Conservation (phyloP, 2,329 filamentous ascomycete species). For the Fusarium temperatum region DNA sequence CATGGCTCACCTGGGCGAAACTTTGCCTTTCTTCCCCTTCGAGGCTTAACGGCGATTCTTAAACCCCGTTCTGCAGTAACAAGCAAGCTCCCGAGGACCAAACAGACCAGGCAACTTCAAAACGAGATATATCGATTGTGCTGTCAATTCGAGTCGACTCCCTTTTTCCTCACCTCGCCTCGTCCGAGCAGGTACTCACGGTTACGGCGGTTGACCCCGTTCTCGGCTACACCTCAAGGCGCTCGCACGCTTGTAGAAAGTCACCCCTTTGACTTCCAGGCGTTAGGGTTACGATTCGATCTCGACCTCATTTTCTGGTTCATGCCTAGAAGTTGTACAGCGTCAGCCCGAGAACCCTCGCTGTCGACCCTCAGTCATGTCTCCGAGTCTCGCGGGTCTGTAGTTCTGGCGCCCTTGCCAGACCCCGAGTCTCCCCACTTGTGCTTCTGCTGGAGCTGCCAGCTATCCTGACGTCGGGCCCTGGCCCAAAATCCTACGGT, state of each 20-base stretch:
- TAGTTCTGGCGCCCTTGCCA: slow-evolving; percentile 60
- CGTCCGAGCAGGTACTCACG: slow-evolving; percentile 26
- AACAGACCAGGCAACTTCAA: neutral
- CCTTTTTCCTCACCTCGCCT: neutral
- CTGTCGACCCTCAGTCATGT: slow-evolving; percentile 55
- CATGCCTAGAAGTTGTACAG: slow-evolving; percentile 22
- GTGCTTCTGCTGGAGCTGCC: slow-evolving; percentile 31
- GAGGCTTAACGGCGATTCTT: slow-evolving; percentile 39
- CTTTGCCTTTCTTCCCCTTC: slow-evolving; percentile 39
- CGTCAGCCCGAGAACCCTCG: slow-evolving; percentile 42
- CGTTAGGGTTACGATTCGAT: slow-evolving; percentile 2
- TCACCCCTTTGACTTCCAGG: slow-evolving; percentile 8
- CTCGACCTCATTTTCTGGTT: slow-evolving; percentile 5
- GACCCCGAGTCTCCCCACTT: slow-evolving; percentile 48
- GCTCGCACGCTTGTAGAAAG: slow-evolving; percentile 9
- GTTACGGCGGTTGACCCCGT: slow-evolving; percentile 22
- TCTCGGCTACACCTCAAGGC: slow-evolving; percentile 22
- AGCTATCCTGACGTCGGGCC: slow-evolving; percentile 26
- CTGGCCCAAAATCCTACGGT: slow-evolving; percentile 18
- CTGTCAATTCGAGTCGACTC: slow-evolving; percentile 8
- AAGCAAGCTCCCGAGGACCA: slow-evolving; percentile 7
- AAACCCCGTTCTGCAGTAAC: slow-evolving; percentile 1
- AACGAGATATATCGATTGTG: neutral
- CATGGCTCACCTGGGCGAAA: slow-evolving; percentile 38
- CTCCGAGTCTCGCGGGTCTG: slow-evolving; percentile 53